phyloP scores from a whole-genome alignment of 2,329 filamentous ascomycete genomes.

The Trichoderma semiorbis region DNA sequence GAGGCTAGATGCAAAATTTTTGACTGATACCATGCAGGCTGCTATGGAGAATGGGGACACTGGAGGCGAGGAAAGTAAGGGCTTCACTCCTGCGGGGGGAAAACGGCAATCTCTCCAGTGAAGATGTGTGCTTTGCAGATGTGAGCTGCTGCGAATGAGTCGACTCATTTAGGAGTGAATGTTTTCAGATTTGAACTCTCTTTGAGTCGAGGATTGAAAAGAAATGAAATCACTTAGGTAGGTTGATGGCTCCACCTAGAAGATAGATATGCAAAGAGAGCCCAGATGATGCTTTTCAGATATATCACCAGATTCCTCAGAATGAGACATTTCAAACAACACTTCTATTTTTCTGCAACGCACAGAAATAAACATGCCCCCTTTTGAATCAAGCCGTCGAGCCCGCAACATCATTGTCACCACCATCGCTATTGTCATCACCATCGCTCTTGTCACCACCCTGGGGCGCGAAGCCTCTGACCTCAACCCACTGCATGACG shows the following conservation, averaged over 20 bases:
- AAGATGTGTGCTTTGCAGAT: neutral
- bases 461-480: constrained; percentile 7
- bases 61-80: neutral
- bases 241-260: neutral
- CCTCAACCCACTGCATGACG: neutral
- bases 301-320: neutral
- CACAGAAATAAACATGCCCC: neutral
- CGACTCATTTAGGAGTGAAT: neutral
- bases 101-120: neutral
- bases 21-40: constrained; percentile 19
- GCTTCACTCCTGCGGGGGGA: neutral
- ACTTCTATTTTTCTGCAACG: neutral
- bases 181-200: neutral
- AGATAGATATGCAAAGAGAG: neutral
- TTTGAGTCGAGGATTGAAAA: neutral
- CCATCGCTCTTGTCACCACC: neutral
- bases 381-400: neutral
- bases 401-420: neutral
- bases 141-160: neutral
- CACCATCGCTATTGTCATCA: neutral
- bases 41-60: neutral
- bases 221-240: neutral
- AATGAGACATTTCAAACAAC: neutral
- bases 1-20: constrained; percentile 29
- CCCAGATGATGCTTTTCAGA: neutral